Evolutionary conservation across 345 rosid genomes (phyloP), one percentile per base, ranked within the genome.

Genomic region (Rhizophora apiculata): DNA sequence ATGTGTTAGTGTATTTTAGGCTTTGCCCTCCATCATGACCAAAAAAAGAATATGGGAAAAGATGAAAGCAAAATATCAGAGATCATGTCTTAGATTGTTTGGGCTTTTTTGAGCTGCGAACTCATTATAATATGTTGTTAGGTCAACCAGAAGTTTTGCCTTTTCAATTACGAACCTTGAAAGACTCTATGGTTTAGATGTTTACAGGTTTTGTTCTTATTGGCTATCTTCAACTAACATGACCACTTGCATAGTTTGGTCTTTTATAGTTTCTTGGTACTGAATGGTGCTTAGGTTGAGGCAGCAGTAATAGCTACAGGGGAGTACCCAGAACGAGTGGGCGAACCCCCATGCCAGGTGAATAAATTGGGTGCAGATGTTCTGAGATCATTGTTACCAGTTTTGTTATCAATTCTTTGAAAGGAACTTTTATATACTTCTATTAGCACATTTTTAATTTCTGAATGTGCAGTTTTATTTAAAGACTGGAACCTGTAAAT

Each of bases 401-500:
- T 53, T 20, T 31, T 52, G 15, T 20, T 54, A 6, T 6, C 49
- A 34, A 21, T 68, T 6, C 29, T 56, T 19, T 58, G 72, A 6
- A 68, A 57, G 30, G 15, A 16, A 37, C 6, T 1, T 3, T 65
- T 34, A 22, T 48, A n/a, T 27, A 13, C 27, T 46, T 21, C 46
- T 21, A 16, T 22, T 67, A 7, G 22, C 60, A 56, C 60, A 22
- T 21, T 56, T 20, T 11, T 32, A 11, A 3, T 73, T 37, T 26
- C 39, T 1, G n/a, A 24, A 49, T 62, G 31, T 61, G 39, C 72
- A 73, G 77, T 73, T 73, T 54, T 73, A 73, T 68, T 67, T 73
- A 68, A 73, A 73, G 63, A 73, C 72, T 37, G 77, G 77, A 62
- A 67, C 77, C 72, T 73, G 77, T 73, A 73, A 73, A 73, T 73